phyloP scores from a whole-genome alignment of 2,329 filamentous ascomycete genomes.

The Alternaria ventricosa region DNA sequence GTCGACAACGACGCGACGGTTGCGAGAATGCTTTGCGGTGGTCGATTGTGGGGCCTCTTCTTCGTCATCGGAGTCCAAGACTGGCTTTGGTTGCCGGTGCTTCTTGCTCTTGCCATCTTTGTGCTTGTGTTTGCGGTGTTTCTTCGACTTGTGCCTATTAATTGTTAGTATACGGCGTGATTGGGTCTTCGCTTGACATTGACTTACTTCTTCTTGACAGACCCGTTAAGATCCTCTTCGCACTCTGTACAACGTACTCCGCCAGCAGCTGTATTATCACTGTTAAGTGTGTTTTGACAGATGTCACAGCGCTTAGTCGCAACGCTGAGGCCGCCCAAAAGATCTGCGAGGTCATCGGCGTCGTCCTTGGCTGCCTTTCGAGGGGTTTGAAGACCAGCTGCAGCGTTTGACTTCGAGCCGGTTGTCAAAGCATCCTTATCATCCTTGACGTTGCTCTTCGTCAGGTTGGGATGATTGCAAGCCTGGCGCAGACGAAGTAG shows the following conservation, averaged over 20 bases:
- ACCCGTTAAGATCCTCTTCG: constrained; percentile 71
- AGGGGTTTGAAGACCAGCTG: constrained; percentile 41
- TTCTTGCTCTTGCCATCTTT: constrained; percentile 41
- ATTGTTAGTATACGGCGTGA: constrained; percentile 41
- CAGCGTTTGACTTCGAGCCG: constrained; percentile 57
- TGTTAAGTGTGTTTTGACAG: constrained; percentile 73
- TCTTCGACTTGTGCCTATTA: constrained; percentile 42
- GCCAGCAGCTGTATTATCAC: constrained; percentile 60
- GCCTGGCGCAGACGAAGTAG: constrained; percentile 90
- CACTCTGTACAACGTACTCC: constrained; percentile 75
- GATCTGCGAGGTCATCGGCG: constrained; percentile 81
- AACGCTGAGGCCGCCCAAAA: constrained; percentile 85
- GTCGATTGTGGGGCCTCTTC: constrained; percentile 18
- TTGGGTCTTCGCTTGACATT: constrained; percentile 30
- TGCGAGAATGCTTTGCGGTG: constrained; percentile 28
- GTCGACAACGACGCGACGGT: constrained; percentile 61
- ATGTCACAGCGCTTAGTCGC: constrained; percentile 80
- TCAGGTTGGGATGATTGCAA: constrained; percentile 91
- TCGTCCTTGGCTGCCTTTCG: constrained; percentile 61
- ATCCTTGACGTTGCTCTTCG: constrained; percentile 82
- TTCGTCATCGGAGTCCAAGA: constrained; percentile 37
- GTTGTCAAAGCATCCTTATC: constrained; percentile 85
- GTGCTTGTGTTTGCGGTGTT: constrained; percentile 54
- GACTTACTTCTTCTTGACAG: constrained; percentile 49
- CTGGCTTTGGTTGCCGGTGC: constrained; percentile 36